Base-by-base conservation (phyloP, 257 asterid genomes). In the Nicotiana tabacum region DNA sequence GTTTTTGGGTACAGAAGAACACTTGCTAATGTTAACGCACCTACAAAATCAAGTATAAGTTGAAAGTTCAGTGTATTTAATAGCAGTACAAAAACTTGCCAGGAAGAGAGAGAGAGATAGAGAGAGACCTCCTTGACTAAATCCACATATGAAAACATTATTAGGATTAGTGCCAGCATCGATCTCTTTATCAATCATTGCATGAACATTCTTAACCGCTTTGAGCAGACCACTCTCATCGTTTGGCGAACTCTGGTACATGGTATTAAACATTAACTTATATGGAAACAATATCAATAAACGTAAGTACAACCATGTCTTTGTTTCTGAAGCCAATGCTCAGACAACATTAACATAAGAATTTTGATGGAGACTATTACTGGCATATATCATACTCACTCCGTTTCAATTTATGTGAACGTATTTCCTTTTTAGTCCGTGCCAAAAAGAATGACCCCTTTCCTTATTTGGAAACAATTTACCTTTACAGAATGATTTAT, bases 1-100 rank as follows among this genome's bases (percentile, higher is more conserved):
- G 96, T 90, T 88, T 87, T 93, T 18, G 98, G 98, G 83, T 96
- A 92, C 80, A 94, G 87, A 84, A 96, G 87, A 86, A 94, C 90
- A 84, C 99, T 94, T 60, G 98, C 98, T 91, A 96, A 88, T 13
- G 98, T 91, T 89, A 96, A 91, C 67, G 98, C 97, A 87, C 99
- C 98, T 96, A 80, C 24, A 81, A 62, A 74, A 84, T 77, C 58
- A 16, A 51, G 65, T 76, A 4, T 76, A 29, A 15, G 3, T 51
- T 1, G 12, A 66, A 27, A 82, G 27, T 61, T 58, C 35, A 65
- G 2, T 6, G 4, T 11, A 29, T 51, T n/a, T 51, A 16, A 3
- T 43, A 51, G 64, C 46, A 76, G 51, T 51, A 0, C 11, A 4
- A 43, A 76, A 83, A 81, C 33, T 65, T 37, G 60, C 13, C 5